Percentiles rank a stretch among this genome's conserved stretches.
Evolutionary conservation across 208 protist species (phyloP).

Genomic region (Herpetomonas samuelpessoai): DNA sequence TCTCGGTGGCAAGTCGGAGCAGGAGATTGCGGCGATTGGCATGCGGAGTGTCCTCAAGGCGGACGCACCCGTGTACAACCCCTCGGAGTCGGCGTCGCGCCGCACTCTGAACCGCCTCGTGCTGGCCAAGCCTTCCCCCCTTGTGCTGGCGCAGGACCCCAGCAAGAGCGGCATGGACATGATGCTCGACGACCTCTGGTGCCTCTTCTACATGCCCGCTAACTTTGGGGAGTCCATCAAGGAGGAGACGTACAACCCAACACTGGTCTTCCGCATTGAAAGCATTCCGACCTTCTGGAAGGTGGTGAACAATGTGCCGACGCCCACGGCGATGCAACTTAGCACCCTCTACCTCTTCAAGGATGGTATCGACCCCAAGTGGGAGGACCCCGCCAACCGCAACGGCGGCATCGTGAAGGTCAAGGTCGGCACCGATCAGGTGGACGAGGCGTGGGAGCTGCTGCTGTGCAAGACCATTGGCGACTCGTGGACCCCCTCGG

Average conservation of each 20-base stretch:
- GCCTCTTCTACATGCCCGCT: slow-evolving; percentile 72
- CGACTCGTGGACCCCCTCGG: slow-evolving; percentile 70
- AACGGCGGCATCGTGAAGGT: slow-evolving; percentile 84
- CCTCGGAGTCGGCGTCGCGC: slow-evolving; percentile 9
- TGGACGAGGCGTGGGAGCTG: slow-evolving; percentile 82
- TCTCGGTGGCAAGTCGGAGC: slow-evolving; percentile 37
- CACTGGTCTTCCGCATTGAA: slow-evolving; percentile 74
- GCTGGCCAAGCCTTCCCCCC: slow-evolving; percentile 55
- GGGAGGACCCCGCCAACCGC: slow-evolving; percentile 93
- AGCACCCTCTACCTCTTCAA: slow-evolving; percentile 95
- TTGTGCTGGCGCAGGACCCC: slow-evolving; percentile 45
- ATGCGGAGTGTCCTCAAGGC: slow-evolving; percentile 49
- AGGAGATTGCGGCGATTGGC: slow-evolving; percentile 64
- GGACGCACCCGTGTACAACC: slow-evolving; percentile 50
- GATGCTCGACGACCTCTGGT: slow-evolving; percentile 76
- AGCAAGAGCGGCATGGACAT: slow-evolving; percentile 43
- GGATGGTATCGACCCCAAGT: slow-evolving; percentile 94
- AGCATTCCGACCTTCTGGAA: slow-evolving; percentile 86
- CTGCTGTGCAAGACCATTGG: slow-evolving; percentile 80
- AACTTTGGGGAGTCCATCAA: slow-evolving; percentile 51
- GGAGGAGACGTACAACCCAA: slow-evolving; percentile 80
- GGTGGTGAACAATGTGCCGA: slow-evolving; percentile 93
- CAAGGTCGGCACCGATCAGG: slow-evolving; percentile 26
- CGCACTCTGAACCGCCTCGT: slow-evolving; percentile 64
- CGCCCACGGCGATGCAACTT: slow-evolving; percentile 60